These are phyloP conservation scores for Rhododendron williamsianum DNA, from an alignment of 148 eudicot species.

Conservation along the genomic window DNA sequence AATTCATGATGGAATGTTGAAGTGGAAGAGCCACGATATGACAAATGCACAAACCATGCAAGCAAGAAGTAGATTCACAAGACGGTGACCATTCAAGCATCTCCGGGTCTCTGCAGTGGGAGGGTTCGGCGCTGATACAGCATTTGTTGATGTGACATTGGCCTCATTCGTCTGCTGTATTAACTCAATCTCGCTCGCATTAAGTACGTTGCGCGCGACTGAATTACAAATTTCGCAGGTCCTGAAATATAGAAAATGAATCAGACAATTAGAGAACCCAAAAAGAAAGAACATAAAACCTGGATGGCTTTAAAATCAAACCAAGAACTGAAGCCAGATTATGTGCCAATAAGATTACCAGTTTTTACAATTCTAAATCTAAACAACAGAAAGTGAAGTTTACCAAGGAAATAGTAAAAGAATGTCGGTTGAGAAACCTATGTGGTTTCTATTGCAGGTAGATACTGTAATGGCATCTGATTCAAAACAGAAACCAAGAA, in stretches of 20 bases:
- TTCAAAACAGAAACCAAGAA: too few species aligned
- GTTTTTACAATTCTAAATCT: not conserved
- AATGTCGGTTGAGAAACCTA: not conserved
- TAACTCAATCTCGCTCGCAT: slow-evolving; percentile 26
- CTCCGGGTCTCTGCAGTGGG: slow-evolving; percentile 25
- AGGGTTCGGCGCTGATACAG: slow-evolving; percentile 9
- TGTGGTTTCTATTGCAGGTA: too few species aligned
- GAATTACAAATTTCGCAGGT: slow-evolving; percentile 52
- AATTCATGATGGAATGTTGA: slow-evolving; percentile 35
- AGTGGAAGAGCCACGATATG: slow-evolving; percentile 55
- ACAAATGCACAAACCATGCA: slow-evolving; percentile 47
- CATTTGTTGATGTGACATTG: slow-evolving; percentile 7
- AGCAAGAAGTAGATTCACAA: slow-evolving; percentile 44
- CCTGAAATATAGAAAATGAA: slow-evolving; percentile 19
- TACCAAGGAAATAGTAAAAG: not conserved
- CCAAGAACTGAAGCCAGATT: not conserved
- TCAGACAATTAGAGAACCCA: not conserved
- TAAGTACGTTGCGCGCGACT: slow-evolving; percentile 31
- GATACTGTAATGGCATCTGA: too few species aligned
- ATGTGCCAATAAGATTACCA: not conserved
- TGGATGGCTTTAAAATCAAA: not conserved
- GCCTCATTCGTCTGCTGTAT: slow-evolving; percentile 20
- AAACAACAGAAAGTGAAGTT: not conserved
- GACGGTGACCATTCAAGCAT: slow-evolving; percentile 47
- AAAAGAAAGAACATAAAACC: not conserved